These are phyloP conservation scores for Potentilla sterilis DNA, from an alignment of 306 rosid genomes.

Conservation along the genomic window DNA sequence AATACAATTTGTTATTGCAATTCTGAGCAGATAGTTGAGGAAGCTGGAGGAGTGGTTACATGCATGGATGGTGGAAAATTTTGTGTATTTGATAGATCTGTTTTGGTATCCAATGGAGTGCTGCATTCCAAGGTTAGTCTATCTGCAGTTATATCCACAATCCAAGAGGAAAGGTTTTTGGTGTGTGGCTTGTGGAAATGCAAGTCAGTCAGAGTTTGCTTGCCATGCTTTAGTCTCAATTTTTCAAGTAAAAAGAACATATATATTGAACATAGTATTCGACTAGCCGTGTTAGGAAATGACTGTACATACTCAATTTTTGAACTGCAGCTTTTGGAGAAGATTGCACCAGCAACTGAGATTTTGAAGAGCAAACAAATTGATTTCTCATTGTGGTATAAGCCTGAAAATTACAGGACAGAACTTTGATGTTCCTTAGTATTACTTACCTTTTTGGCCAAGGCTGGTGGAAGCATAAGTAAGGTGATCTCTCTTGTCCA, in stretches of 20 bases:
- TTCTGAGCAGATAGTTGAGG: conserved; percentile 73
- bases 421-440: conserved; percentile 48
- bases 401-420: conserved; percentile 72
- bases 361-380: conserved; percentile 59
- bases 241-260: not conserved
- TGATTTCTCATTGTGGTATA: conserved; percentile 84
- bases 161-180: not conserved
- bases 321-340: conserved; percentile 69
- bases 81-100: conserved; percentile 90
- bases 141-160: conserved; percentile 1
- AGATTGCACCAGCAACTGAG: conserved; percentile 84
- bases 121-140: conserved; percentile 71
- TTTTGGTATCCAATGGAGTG: conserved; percentile 74
- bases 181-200: not conserved
- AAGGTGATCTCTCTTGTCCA: conserved; percentile 9
- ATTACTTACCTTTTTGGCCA: not conserved
- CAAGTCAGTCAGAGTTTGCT: not conserved
- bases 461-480: not conserved
- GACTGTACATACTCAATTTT: not conserved
- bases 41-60: conserved; percentile 83
- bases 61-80: conserved; percentile 93
- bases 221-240: not conserved
- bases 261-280: not conserved
- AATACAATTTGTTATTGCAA: not conserved
- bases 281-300: not conserved